phyloP scores from a whole-genome alignment of 768 basidiomycete species.

The Boletus rubropictus region DNA sequence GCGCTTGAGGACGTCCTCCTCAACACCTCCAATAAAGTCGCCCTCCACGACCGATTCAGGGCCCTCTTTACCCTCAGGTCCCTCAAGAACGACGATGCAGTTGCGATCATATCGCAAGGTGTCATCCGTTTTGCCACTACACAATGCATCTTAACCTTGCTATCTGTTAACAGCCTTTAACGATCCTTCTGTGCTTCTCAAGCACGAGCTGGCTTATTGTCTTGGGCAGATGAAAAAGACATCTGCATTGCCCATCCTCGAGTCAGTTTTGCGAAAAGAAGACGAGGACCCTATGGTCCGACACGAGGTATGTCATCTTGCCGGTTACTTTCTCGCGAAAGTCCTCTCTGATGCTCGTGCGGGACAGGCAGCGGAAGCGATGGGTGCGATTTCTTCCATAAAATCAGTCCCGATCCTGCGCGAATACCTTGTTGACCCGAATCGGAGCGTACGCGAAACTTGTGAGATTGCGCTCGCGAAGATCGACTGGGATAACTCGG shows the following conservation, averaged over 20 bases:
- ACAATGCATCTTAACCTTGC: background rate
- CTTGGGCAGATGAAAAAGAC: slow-evolving; percentile 82
- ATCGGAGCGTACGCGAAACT: slow-evolving; percentile 82
- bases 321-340: background rate
- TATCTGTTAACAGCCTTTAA: slow-evolving; percentile 54
- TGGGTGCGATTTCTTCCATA: slow-evolving; percentile 83
- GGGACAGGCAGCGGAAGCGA: slow-evolving; percentile 90
- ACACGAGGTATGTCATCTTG: slow-evolving; percentile 65
- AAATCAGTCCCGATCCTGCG: slow-evolving; percentile 62
- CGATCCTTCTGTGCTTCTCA: slow-evolving; percentile 85
- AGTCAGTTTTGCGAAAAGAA: slow-evolving; percentile 62
- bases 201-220: slow-evolving; percentile 97
- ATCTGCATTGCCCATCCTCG: slow-evolving; percentile 73
- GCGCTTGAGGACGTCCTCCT: slow-evolving; percentile 72
- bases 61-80: slow-evolving; percentile 91
- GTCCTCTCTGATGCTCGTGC: slow-evolving; percentile 11
- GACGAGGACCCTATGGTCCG: slow-evolving; percentile 92
- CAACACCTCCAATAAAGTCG: slow-evolving; percentile 64
- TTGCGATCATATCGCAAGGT: slow-evolving; percentile 85
- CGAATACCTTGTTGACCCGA: slow-evolving; percentile 65
- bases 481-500: slow-evolving; percentile 86
- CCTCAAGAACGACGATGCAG: slow-evolving; percentile 70
- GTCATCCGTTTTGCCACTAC: slow-evolving; percentile 7
- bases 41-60: slow-evolving; percentile 83
- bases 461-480: slow-evolving; percentile 96